Base-by-base conservation (phyloP, 371 early-diverging fungal species). In the Neoconidiobolus thromboides region DNA sequence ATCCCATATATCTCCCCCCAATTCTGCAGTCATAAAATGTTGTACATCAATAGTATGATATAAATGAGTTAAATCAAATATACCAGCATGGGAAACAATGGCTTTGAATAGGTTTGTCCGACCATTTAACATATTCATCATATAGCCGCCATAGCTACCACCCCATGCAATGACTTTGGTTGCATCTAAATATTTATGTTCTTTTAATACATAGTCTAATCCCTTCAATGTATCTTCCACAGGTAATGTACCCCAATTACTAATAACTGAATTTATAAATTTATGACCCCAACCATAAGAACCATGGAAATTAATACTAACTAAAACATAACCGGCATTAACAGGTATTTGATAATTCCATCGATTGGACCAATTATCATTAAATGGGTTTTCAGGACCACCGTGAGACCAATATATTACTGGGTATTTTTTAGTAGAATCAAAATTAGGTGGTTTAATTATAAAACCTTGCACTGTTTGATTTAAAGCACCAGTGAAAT, bases 361-460 rank as follows among this genome's bases (percentile, higher is more conserved):
- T 3, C 54, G 61, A 37, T 36, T 41, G 48, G 40, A 38, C 40
- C 50, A 61, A 39, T 48, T 48, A 37, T 61, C 55, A 10, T 14
- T 48, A 37, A 50, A 61, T 3, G 55, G 39, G 39, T 14, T 14
- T 55, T 61, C 52, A 44, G 61, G 61, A n/a, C 61, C 61, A 47
- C 91, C 91, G 64, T 90, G 91, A 65, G 89, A 82, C 59, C 87
- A 71, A 58, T 85, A 82, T 2, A 86, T 86, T 3, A 88, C 71
- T 36, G 91, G 91, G 53, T 87, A 89, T 56, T 72, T 75, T 51
- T 76, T 72, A 3, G 64, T 46, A 14, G 73, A 56, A 48, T 81
- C 76, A 63, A 82, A 86, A 51, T 73, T 65, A 14, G 75, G 71
- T 39, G 88, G 88, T 57, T 80, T 85, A 49, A 83, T 61, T 43